A percentile compares a stretch with the other conserved stretches of the same genome.
phyloP scores from a whole-genome alignment of 306 rosid genomes.

The Neltuma alba region DNA sequence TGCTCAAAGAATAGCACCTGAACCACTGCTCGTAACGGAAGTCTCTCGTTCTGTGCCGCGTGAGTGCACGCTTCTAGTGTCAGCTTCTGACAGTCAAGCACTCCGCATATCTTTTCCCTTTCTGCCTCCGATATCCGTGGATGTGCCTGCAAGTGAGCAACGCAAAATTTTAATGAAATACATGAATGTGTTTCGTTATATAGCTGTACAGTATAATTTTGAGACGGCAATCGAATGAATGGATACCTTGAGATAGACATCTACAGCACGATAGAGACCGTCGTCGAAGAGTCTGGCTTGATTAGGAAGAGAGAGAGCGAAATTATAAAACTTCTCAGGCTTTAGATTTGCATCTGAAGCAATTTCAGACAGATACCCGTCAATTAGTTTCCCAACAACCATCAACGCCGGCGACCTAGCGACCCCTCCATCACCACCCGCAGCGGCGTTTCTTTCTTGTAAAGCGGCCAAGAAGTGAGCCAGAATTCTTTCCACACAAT shows the following conservation, averaged over 20 bases:
- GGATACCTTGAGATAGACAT: conserved; percentile 86
- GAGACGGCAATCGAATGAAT: not conserved
- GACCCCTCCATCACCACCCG: conserved; percentile 13
- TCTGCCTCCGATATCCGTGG: conserved; percentile 72
- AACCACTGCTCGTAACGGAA: conserved; percentile 75
- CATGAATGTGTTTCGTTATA: not conserved
- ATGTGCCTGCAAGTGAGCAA: conserved; percentile 58
- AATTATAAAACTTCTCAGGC: conserved; percentile 51
- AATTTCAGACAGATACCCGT: conserved; percentile 64
- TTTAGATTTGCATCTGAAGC: conserved; percentile 73
- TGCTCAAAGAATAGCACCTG: conserved; percentile 95
- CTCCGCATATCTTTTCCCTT: conserved; percentile 78
- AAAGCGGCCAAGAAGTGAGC: conserved; percentile 52
- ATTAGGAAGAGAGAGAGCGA: conserved; percentile 72
- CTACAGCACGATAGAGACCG: conserved; percentile 94
- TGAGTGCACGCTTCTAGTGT: conserved; percentile 86
- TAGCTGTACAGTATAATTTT: not conserved
- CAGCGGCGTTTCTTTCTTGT: conserved; percentile 43
- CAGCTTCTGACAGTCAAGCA: conserved; percentile 73
- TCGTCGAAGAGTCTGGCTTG: conserved; percentile 92
- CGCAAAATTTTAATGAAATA: conserved; percentile 33
- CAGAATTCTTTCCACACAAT: conserved; percentile 80
- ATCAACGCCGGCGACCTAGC: conserved; percentile 51
- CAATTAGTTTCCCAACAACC: conserved; percentile 64
- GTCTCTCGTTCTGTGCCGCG: conserved; percentile 91